Conservation (phyloP, 2,329 filamentous ascomycete genomes). For the Cercospora citrullina region DNA sequence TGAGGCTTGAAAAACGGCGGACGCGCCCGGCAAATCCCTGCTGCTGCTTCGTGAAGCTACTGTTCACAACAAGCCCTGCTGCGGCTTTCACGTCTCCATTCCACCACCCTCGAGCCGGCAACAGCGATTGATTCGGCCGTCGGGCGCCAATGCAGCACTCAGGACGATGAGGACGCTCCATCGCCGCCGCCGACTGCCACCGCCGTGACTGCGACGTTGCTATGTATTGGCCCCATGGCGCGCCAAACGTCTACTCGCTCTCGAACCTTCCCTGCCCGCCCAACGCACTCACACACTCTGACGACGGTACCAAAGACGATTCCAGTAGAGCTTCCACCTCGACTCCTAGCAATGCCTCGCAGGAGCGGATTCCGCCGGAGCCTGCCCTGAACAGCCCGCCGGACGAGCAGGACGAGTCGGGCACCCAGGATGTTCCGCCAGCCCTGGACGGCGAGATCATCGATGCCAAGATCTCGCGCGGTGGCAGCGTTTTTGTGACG, state of each 20-base stretch:
- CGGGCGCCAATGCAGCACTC: background rate
- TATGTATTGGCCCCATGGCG: slow-evolving; percentile 93
- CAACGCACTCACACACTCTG: slow-evolving; percentile 55
- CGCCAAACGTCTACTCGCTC: slow-evolving; percentile 78
- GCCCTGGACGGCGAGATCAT: slow-evolving; percentile 54
- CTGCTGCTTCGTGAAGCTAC: background rate
- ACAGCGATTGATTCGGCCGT: background rate
- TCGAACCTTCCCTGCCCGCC: slow-evolving; percentile 62
- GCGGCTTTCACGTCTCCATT: background rate
- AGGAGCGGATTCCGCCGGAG: slow-evolving; percentile 10
- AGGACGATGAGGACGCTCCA: background rate
- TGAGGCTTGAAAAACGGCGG: slow-evolving; percentile 2
- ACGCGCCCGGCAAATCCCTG: background rate
- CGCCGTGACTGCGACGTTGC: slow-evolving; percentile 25
- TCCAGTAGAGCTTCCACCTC: slow-evolving; percentile 15
- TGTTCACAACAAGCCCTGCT: background rate
- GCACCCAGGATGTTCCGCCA: background rate
- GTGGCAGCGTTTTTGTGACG: slow-evolving; percentile 80
- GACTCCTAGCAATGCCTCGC: slow-evolving; percentile 10
- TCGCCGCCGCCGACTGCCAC: background rate
- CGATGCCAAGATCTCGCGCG: slow-evolving; percentile 73
- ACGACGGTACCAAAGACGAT: slow-evolving; percentile 55
- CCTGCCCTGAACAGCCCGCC: slow-evolving; percentile 1
- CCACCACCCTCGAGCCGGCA: background rate
- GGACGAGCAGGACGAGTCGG: background rate